These are phyloP conservation scores for Candida chauliodis DNA, from an alignment of 805 yeast species.

Conservation along the genomic window DNA sequence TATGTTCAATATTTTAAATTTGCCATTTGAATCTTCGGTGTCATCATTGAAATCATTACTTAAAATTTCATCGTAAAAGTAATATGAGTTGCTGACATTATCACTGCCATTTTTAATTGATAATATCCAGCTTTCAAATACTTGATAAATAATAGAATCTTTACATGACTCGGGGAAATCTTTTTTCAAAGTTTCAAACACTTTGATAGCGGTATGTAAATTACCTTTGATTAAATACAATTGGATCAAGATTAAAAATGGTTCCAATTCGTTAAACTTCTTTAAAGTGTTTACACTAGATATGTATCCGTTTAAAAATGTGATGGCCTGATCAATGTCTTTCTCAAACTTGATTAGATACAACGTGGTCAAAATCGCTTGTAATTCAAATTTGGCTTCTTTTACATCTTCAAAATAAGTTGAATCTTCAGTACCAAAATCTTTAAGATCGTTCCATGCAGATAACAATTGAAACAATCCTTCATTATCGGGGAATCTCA, in stretches of 20 bases:
- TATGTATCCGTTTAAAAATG: slow-evolving; percentile 26
- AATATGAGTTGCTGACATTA: slow-evolving; percentile 41
- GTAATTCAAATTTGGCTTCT: slow-evolving; percentile 33
- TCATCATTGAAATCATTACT: slow-evolving; percentile 43
- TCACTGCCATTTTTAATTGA: slow-evolving; percentile 39
- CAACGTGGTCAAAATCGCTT: slow-evolving; percentile 38
- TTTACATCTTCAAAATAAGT: slow-evolving; percentile 40
- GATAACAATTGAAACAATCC: slow-evolving; percentile 33
- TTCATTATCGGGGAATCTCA: slow-evolving; percentile 31
- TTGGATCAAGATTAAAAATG: slow-evolving; percentile 38
- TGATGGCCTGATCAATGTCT: slow-evolving; percentile 36
- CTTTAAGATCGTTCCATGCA: slow-evolving; percentile 42
- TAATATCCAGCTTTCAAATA: slow-evolving; percentile 69
- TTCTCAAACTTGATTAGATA: slow-evolving; percentile 35
- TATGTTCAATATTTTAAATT: slow-evolving; percentile 43
- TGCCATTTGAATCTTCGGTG: slow-evolving; percentile 33
- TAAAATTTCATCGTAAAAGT: slow-evolving; percentile 78
- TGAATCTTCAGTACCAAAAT: slow-evolving; percentile 41
- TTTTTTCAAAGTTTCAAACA: slow-evolving; percentile 26
- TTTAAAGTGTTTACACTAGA: slow-evolving; percentile 14
- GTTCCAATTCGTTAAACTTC: slow-evolving; percentile 36
- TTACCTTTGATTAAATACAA: slow-evolving; percentile 37
- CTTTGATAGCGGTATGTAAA: slow-evolving; percentile 28
- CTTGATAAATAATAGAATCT: slow-evolving; percentile 73
- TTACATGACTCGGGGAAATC: slow-evolving; percentile 32